Percentiles rank a stretch among this genome's conserved stretches.
Conservation (phyloP, 768 basidiomycete species). For the Amanita thiersii region DNA sequence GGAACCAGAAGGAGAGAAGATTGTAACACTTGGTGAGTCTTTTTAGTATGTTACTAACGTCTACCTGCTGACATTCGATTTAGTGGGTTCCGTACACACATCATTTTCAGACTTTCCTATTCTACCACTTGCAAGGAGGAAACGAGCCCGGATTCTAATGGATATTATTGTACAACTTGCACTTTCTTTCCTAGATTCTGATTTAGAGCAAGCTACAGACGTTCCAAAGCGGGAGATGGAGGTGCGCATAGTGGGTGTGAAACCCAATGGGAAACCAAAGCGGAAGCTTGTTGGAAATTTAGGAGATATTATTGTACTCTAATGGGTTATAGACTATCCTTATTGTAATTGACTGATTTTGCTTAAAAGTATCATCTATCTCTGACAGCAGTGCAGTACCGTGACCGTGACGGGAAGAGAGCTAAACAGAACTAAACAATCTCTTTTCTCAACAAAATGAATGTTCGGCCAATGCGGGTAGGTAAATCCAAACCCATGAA, state of each 20-base stretch:
- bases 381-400: too few relatives aligned
- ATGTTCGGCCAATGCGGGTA: slow-evolving; percentile 36
- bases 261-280: slow-evolving; percentile 36
- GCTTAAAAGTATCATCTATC: neutral
- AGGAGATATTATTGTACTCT: slow-evolving; percentile 36
- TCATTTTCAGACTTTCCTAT: slow-evolving; percentile 42
- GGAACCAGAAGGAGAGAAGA: slow-evolving; percentile 33
- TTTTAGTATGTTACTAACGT: neutral
- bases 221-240: slow-evolving; percentile 29
- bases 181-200: slow-evolving; percentile 33
- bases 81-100: slow-evolving; percentile 36
- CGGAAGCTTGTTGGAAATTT: slow-evolving; percentile 31
- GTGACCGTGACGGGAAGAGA: too few relatives aligned
- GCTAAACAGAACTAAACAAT: slow-evolving; percentile 7
- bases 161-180: slow-evolving; percentile 28
- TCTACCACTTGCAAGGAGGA: slow-evolving; percentile 31
- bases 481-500: slow-evolving; percentile 3
- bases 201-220: slow-evolving; percentile 25
- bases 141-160: slow-evolving; percentile 23
- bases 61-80: neutral
- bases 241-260: slow-evolving; percentile 29
- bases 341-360: slow-evolving; percentile 2
- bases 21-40: slow-evolving; percentile 41
- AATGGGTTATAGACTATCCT: slow-evolving; percentile 8
- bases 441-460: slow-evolving; percentile 21